Evolutionary conservation across 768 basidiomycete species (phyloP).

Genomic region (Lactifluus hygrophoroides): DNA sequence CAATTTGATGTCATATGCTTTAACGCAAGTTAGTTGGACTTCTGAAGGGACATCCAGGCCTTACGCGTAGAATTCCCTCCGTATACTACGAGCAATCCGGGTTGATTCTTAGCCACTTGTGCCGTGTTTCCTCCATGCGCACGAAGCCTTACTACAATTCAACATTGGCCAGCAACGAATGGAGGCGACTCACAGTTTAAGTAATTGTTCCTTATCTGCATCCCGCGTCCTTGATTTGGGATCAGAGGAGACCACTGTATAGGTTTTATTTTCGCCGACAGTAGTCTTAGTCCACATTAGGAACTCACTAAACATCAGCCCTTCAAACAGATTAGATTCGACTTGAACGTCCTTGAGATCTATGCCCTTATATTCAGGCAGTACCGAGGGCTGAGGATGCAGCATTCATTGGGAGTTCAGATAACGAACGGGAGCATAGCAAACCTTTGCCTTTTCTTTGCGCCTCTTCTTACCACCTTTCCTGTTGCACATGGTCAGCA

Average conservation of each 20-base stretch:
- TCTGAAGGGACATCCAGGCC: conserved; percentile 20
- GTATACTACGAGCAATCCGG: conserved; percentile 52
- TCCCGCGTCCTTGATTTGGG: conserved; percentile 60
- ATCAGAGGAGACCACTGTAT: conserved; percentile 64
- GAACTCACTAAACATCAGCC: conserved; percentile 69
- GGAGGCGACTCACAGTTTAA: conserved; percentile 46
- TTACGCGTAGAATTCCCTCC: conserved; percentile 61
- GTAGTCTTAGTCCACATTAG: neutral
- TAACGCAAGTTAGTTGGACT: neutral
- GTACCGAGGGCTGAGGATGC: conserved; percentile 39
- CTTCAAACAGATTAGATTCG: conserved; percentile 60
- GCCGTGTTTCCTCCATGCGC: conserved; percentile 59
- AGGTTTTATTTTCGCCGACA: neutral
- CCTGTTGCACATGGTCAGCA: neutral
- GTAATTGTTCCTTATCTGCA: conserved; percentile 59
- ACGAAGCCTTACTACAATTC: conserved; percentile 43
- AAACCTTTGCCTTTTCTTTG: conserved; percentile 44
- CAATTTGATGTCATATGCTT: conserved; percentile 64
- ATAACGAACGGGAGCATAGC: neutral
- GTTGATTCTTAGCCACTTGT: conserved; percentile 50
- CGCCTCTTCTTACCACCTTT: conserved; percentile 42
- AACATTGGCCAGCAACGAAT: neutral
- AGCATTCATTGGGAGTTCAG: neutral
- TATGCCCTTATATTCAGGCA: conserved; percentile 61
- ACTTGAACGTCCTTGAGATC: conserved; percentile 50